A percentile compares a stretch with the other conserved stretches of the same genome.
phyloP scores from a whole-genome alignment of 768 basidiomycete species.

The Xerocomellus dryophilus region DNA sequence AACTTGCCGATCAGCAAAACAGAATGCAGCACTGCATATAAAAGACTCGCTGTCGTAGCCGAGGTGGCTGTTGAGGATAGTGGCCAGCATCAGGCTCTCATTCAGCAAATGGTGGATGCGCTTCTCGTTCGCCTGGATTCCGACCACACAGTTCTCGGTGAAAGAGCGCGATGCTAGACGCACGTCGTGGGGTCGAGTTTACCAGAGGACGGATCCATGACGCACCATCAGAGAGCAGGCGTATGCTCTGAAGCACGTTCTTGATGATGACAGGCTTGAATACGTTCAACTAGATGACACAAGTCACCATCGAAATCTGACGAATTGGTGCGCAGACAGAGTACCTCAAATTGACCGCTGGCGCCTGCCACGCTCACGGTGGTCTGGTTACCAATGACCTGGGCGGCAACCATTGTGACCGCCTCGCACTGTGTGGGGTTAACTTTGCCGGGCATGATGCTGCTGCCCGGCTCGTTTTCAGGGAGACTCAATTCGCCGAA shows the following conservation, averaged over 20 bases:
- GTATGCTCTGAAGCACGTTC: constrained; percentile 94
- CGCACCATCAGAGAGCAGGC: constrained; percentile 86
- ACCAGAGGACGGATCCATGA: constrained; percentile 3
- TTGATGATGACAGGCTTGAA: constrained; percentile 99
- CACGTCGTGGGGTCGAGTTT: constrained; percentile 6
- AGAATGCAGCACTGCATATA: background rate
- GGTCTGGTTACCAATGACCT: constrained; percentile 98
- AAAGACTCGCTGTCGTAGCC: constrained; percentile 91
- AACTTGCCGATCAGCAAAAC: constrained; percentile 8
- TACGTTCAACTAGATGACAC: constrained; percentile 75
- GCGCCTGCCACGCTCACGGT: constrained; percentile 89
- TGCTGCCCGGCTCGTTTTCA: constrained; percentile 98
- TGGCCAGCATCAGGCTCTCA: constrained; percentile 97
- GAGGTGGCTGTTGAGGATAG: constrained; percentile 91
- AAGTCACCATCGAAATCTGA: constrained; percentile 8
- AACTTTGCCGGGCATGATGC: constrained; percentile 99
- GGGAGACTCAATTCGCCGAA: constrained; percentile 92
- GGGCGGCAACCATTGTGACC: constrained; percentile 96
- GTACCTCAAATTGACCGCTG: constrained; percentile 94
- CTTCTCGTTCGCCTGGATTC: constrained; percentile 95
- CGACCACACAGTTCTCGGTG: constrained; percentile 95
- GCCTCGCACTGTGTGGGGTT: constrained; percentile 99
- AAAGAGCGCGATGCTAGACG: constrained; percentile 79
- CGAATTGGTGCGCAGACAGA: constrained; percentile 17
- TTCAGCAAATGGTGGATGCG: constrained; percentile 85